Evolutionary conservation across 2,329 filamentous ascomycete species (phyloP), one percentile per base, ranked within the genome.

Genomic region (Aspergillus luchuensis): DNA sequence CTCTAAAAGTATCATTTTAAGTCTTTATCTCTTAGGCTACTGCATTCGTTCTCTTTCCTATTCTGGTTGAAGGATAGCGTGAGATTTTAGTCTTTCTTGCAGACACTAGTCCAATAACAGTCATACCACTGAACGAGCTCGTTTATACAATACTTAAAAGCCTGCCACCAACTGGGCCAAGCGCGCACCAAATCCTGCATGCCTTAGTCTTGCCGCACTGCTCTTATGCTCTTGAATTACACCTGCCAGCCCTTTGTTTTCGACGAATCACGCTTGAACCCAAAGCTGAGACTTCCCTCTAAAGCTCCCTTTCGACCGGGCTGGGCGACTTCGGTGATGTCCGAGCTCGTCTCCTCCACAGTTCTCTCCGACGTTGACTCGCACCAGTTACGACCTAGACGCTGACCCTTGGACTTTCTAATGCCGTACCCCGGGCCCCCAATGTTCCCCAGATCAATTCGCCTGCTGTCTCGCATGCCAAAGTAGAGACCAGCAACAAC

Each of bases 391-490:
- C 69, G 59, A 5, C 72, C 72, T 19, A 78, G 54, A 13, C 77
- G 72, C 63, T 79, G 69, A 10, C 69, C 63, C 54, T 66, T 72
- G 10, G 74, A 76, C 61, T 77, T 75, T 8, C 72, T 67, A 10
- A 67, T 66, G 2, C 72, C 76, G 57, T 80, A 79, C 3, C 77
- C 77, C 15, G 72, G 64, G 13, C 72, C 71, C 72, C 74, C 76
- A 59, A 76, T 61, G 49, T 71, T 76, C 6, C 71, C 74, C 2
- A 78, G 52, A 4, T 72, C 74, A 59, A 78, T 75, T 36, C 62
- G 67, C 47, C 79, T 73, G 23, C 74, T 73, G 56, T 76, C 72
- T 11, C 75, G 68, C 76, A 80, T 80, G 11, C 78, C 74, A 58
- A 78, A 74, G 41, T 67, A 78, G 17, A 80, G 62, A 2, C 73